Percentiles rank a stretch among this genome's conserved stretches.
Conservation (phyloP, 2,329 filamentous ascomycete species). For the Dryadomyces quercivorus region DNA sequence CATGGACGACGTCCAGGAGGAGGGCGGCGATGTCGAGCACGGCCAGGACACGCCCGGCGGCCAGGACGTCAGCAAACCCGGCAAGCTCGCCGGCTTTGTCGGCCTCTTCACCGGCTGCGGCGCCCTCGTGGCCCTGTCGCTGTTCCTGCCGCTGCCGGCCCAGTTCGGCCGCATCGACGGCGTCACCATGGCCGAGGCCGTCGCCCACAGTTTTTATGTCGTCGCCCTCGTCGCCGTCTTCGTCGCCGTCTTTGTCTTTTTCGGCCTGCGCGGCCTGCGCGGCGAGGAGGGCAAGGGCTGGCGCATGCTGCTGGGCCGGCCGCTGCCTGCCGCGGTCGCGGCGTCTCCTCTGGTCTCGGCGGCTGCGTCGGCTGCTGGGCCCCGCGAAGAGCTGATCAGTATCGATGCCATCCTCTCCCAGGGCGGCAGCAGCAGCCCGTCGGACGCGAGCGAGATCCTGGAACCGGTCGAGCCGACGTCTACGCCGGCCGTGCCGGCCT, state of each 20-base stretch:
- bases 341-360: neutral
- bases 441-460: too few species aligned
- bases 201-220: conserved; percentile 78
- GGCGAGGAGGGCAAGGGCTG: conserved; percentile 73
- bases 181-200: conserved; percentile 60
- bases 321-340: conserved; percentile 1
- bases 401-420: conserved; percentile 5
- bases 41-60: conserved; percentile 12
- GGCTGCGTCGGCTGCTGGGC: neutral
- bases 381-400: conserved; percentile 3
- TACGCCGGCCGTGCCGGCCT: neutral
- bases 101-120: conserved; percentile 88
- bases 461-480: neutral
- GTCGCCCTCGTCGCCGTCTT: conserved; percentile 61
- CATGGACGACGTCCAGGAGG: neutral
- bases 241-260: conserved; percentile 62
- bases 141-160: conserved; percentile 82
- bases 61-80: conserved; percentile 30
- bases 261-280: conserved; percentile 57
- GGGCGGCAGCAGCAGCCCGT: neutral
- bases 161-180: conserved; percentile 60
- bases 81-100: conserved; percentile 70
- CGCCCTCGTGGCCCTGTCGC: conserved; percentile 65
- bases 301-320: conserved; percentile 39
- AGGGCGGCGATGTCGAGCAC: neutral